A percentile compares a stretch with the other conserved stretches of the same genome.
Evolutionary conservation across 345 rosid species (phyloP).

Genomic region (Cardamine occulta): DNA sequence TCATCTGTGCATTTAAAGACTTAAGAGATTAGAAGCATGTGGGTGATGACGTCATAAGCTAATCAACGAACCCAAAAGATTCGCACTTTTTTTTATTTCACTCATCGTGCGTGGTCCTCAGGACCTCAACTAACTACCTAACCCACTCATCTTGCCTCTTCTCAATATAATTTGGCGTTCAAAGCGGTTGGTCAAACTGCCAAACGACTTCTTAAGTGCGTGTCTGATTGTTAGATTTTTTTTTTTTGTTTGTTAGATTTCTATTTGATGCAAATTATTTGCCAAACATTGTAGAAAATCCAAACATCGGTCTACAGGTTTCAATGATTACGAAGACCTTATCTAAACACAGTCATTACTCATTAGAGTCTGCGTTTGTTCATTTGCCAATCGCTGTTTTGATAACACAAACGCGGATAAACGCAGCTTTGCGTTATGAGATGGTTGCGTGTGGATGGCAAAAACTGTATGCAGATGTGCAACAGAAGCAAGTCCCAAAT

Average conservation of each 20-base stretch:
- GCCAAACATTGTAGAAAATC: not conserved
- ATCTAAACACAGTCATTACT: not conserved
- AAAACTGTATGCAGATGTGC: conserved; percentile 6
- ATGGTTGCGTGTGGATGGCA: conserved; percentile 23
- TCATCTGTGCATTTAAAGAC: conserved; percentile 19
- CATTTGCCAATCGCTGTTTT: not conserved
- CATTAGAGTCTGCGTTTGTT: not conserved
- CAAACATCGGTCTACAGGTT: not conserved
- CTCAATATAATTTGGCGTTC: not conserved
- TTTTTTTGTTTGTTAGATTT: not conserved
- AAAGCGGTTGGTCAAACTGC: not conserved
- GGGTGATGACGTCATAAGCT: conserved; percentile 36
- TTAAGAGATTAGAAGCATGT: conserved; percentile 10
- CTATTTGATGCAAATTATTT: not conserved
- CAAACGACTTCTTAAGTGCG: not conserved
- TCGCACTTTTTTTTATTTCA: conserved; percentile 10
- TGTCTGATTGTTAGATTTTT: not conserved
- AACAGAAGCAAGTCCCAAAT: conserved; percentile 23
- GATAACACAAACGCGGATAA: conserved; percentile 10
- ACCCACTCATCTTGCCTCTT: not conserved
- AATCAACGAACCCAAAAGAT: conserved; percentile 25
- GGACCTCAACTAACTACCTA: not conserved
- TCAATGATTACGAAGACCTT: not conserved
- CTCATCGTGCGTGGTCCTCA: conserved; percentile 38
- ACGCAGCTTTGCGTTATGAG: not conserved